A percentile compares a stretch with the other conserved stretches of the same genome.
These are phyloP conservation scores for Solanum chacoense DNA, from an alignment of 305 asterid genomes.

Conservation along the genomic window DNA sequence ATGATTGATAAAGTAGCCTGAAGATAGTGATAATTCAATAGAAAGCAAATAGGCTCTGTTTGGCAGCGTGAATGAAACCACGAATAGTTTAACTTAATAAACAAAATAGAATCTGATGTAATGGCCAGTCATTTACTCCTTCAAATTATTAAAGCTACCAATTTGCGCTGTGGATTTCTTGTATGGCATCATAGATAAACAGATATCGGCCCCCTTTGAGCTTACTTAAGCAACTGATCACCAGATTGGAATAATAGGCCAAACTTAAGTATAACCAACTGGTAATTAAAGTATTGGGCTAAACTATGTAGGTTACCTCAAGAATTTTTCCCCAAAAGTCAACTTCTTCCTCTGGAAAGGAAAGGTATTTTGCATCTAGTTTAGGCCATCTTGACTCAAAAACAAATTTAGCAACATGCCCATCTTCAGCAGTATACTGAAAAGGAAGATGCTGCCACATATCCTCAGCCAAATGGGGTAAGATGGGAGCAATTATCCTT, in stretches of 20 bases:
- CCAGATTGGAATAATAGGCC: background rate
- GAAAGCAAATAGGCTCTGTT: background rate
- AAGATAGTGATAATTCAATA: background rate
- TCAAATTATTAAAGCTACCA: background rate
- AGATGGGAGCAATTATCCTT: constrained; percentile 76
- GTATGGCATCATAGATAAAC: background rate
- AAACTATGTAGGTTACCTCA: constrained; percentile 43
- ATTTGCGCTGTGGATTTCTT: background rate
- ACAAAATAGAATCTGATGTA: background rate
- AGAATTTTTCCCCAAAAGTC: constrained; percentile 74
- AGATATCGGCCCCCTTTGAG: background rate
- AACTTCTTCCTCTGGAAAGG: constrained; percentile 59
- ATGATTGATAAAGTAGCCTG: background rate
- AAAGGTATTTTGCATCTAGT: constrained; percentile 36
- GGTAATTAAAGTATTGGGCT: background rate
- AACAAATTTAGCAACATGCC: constrained; percentile 44
- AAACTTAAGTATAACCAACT: background rate
- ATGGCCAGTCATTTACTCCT: background rate
- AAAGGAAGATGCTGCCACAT: constrained; percentile 95
- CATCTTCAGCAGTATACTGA: constrained; percentile 47
- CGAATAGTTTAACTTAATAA: background rate
- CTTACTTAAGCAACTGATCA: background rate
- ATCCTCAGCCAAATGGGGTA: constrained; percentile 96
- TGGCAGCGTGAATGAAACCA: background rate
- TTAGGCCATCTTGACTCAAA: constrained; percentile 83